phyloP scores from a whole-genome alignment of 305 asterid genomes.

The Rubia tinctorum region DNA sequence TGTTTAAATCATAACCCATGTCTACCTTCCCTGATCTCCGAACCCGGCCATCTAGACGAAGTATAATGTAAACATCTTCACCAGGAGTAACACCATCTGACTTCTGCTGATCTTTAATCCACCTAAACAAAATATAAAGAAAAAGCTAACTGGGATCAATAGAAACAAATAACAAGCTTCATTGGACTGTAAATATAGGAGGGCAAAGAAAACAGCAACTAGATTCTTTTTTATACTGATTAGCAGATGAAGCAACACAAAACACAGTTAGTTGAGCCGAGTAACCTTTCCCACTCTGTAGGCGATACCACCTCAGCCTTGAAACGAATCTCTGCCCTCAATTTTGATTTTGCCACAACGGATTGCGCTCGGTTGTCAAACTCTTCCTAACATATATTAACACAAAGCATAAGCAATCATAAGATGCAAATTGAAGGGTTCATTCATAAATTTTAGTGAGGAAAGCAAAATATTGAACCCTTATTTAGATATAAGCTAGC shows the following conservation, averaged over 20 bases:
- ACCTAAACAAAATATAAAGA: constrained; percentile 43
- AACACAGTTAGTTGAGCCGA: constrained; percentile 13
- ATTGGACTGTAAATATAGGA: neutral
- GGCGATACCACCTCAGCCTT: constrained; percentile 85
- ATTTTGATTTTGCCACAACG: constrained; percentile 71
- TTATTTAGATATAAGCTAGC: neutral
- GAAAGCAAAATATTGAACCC: neutral
- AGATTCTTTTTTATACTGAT: neutral
- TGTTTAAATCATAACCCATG: constrained; percentile 8
- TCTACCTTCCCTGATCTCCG: constrained; percentile 92
- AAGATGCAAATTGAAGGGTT: neutral
- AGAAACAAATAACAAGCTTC: neutral
- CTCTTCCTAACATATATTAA: constrained; percentile 56
- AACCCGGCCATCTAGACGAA: constrained; percentile 97
- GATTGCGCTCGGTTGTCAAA: constrained; percentile 79
- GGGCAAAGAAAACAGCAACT: neutral
- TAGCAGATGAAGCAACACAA: neutral
- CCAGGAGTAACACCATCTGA: constrained; percentile 90
- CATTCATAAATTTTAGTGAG: neutral
- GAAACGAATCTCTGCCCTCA: constrained; percentile 87
- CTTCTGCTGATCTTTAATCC: constrained; percentile 89
- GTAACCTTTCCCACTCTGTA: constrained; percentile 91
- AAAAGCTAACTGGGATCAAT: constrained; percentile 5
- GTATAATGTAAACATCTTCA: constrained; percentile 88
- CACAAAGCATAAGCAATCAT: constrained; percentile 18